phyloP scores from a whole-genome alignment of 2,329 filamentous ascomycete genomes.

The Hypoxylon sp. region DNA sequence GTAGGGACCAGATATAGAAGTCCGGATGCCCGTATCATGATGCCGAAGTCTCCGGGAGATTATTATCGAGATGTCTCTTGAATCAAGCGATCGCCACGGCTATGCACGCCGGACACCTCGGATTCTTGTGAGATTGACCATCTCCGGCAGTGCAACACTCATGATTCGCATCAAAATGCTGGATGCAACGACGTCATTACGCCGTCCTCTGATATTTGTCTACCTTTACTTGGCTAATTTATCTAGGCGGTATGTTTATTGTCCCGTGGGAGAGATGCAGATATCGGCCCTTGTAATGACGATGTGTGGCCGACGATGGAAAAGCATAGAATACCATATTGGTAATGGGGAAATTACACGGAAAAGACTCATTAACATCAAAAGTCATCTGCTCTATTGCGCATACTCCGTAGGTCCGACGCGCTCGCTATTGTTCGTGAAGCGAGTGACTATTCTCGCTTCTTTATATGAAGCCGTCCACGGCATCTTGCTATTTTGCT shows the following conservation, averaged over 20 bases:
- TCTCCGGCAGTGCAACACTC: slow-evolving; percentile 2
- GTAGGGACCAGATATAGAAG: slow-evolving; percentile 25
- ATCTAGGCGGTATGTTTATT: slow-evolving; percentile 11
- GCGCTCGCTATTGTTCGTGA: slow-evolving; percentile 20
- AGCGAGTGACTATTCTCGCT: background rate
- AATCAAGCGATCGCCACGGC: slow-evolving; percentile 7
- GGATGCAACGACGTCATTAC: slow-evolving; percentile 25
- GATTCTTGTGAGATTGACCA: slow-evolving; percentile 8
- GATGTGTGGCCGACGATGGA: slow-evolving; percentile 28
- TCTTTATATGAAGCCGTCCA: slow-evolving; percentile 28
- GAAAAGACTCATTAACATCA: background rate
- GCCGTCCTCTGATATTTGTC: background rate
- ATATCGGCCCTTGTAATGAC: slow-evolving; percentile 25
- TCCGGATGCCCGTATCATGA: slow-evolving; percentile 30
- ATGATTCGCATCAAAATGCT: slow-evolving; percentile 25
- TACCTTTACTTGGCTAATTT: slow-evolving; percentile 25
- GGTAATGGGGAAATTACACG: slow-evolving; percentile 4
- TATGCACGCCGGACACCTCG: slow-evolving; percentile 15
- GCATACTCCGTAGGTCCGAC: slow-evolving; percentile 34
- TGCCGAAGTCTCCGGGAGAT: slow-evolving; percentile 20
- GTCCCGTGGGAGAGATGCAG: slow-evolving; percentile 17
- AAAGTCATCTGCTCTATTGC: slow-evolving; percentile 16
- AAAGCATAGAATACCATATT: slow-evolving; percentile 11
- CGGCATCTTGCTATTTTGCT: slow-evolving; percentile 14
- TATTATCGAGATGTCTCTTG: slow-evolving; percentile 22